Percentiles rank a stretch among this genome's conserved stretches.
Evolutionary conservation across 805 yeast species (phyloP).

Genomic region (Cyberlindnera sargentensis): DNA sequence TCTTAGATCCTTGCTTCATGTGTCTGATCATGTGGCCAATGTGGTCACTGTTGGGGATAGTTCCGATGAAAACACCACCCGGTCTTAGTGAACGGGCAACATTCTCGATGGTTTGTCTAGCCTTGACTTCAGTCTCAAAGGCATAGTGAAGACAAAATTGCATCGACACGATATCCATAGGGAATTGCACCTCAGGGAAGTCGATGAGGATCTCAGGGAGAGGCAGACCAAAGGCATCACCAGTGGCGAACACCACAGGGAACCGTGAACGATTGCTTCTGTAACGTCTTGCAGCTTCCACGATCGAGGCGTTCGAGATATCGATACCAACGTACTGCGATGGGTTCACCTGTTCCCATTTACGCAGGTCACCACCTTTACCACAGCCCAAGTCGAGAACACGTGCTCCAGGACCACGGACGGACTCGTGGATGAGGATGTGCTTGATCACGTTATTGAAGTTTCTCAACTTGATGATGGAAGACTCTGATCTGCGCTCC

Average conservation of each 20-base stretch:
- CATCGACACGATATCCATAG: conserved; percentile 81
- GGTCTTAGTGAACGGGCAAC: conserved; percentile 66
- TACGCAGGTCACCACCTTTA: conserved; percentile 93
- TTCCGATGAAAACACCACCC: conserved; percentile 89
- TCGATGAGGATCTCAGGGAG: conserved; percentile 61
- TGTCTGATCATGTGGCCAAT: conserved; percentile 60
- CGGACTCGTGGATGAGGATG: conserved; percentile 68
- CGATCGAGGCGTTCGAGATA: conserved; percentile 80
- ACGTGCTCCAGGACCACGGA: conserved; percentile 39
- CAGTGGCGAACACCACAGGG: conserved; percentile 81
- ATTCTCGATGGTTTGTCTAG: conserved; percentile 64
- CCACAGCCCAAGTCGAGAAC: conserved; percentile 93
- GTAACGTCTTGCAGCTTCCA: conserved; percentile 78
- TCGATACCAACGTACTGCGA: conserved; percentile 85
- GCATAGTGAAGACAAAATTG: conserved; percentile 96
- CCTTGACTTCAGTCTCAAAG: conserved; percentile 77
- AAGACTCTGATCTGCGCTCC: conserved; percentile 62
- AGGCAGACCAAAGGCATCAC: conserved; percentile 78
- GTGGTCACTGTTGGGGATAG: conserved; percentile 88
- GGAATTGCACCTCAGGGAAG: conserved; percentile 62
- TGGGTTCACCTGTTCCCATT: conserved; percentile 72
- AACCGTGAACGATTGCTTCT: conserved; percentile 49
- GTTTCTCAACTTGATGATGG: conserved; percentile 77
- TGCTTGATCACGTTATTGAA: conserved; percentile 92
- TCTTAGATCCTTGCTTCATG: conserved; percentile 42